These are phyloP conservation scores for Colletotrichum incanum DNA, from an alignment of 2,329 filamentous ascomycete genomes.

Conservation along the genomic window DNA sequence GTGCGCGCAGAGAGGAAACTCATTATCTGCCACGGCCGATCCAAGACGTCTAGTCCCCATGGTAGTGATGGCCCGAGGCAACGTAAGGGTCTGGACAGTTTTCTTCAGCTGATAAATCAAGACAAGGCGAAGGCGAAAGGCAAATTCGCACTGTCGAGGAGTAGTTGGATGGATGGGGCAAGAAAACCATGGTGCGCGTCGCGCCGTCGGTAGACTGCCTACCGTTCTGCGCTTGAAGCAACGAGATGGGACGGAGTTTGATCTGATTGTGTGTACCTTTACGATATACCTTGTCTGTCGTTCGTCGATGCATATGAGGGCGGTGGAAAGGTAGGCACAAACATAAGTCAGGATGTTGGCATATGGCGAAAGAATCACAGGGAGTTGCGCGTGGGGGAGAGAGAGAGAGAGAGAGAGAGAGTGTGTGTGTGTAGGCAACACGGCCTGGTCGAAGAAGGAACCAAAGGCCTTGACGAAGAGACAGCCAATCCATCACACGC, in stretches of 20 bases:
- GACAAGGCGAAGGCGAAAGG: constrained; percentile 24
- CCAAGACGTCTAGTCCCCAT: constrained; percentile 2
- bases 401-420: too few relatives aligned
- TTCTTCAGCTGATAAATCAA: constrained; percentile 38
- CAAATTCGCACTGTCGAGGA: background rate
- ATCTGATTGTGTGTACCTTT: background rate
- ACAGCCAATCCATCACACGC: too few relatives aligned
- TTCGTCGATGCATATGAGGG: background rate
- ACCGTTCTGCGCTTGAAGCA: constrained; percentile 19
- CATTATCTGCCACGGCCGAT: background rate
- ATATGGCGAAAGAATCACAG: too few relatives aligned
- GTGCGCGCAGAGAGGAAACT: background rate
- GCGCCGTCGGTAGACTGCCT: constrained; percentile 22
- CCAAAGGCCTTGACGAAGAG: background rate
- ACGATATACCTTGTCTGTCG: background rate
- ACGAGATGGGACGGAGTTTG: constrained; percentile 34
- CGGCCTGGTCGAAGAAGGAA: background rate
- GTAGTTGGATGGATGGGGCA: background rate
- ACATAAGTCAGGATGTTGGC: background rate
- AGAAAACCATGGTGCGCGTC: constrained; percentile 19
- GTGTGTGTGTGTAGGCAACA: background rate
- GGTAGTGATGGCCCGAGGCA: constrained; percentile 11
- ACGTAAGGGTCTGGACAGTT: background rate
- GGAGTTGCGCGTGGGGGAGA: background rate
- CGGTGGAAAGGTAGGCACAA: background rate